These are phyloP conservation scores for Chrysopogon serrulatus DNA, from an alignment of 176 grass and related monocot species.

Conservation along the genomic window DNA sequence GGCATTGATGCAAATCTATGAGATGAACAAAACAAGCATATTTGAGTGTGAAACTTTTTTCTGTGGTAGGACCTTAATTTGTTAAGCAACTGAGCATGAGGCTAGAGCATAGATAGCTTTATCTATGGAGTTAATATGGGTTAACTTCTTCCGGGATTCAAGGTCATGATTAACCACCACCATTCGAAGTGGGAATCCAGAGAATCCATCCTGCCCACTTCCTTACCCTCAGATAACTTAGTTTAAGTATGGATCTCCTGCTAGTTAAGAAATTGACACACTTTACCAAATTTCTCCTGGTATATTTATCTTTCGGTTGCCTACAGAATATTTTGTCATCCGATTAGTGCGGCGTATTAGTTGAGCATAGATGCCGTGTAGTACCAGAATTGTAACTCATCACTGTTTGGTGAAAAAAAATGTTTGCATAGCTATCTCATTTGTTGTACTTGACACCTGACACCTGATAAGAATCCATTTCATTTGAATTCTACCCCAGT, in stretches of 20 bases:
- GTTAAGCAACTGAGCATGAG: slow-evolving; percentile 22
- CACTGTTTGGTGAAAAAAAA: not conserved
- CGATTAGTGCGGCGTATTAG: slow-evolving; percentile 14
- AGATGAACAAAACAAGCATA: not conserved
- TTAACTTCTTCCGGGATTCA: not conserved
- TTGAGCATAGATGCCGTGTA: slow-evolving; percentile 20
- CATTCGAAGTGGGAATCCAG: slow-evolving; percentile 19
- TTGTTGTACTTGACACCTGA: not conserved
- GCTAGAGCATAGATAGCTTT: slow-evolving; percentile 18
- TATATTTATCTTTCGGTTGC: slow-evolving; percentile 37
- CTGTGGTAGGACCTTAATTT: slow-evolving; percentile 7
- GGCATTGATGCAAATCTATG: slow-evolving; percentile 15
- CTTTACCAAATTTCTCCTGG: slow-evolving; percentile 23
- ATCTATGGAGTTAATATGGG: slow-evolving; percentile 10
- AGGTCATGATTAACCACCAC: slow-evolving; percentile 18
- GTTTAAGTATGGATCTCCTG: slow-evolving; percentile 17
- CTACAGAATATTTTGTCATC: slow-evolving; percentile 15
- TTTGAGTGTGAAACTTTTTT: slow-evolving; percentile 1
- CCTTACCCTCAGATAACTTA: slow-evolving; percentile 26
- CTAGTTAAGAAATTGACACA: slow-evolving; percentile 31
- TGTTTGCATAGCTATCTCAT: not conserved
- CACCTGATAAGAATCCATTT: not conserved
- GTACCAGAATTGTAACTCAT: not conserved
- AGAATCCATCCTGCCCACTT: slow-evolving; percentile 36
- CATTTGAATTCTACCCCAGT: not conserved